phyloP scores from a whole-genome alignment of 257 asterid genomes.

The Rhazya stricta region DNA sequence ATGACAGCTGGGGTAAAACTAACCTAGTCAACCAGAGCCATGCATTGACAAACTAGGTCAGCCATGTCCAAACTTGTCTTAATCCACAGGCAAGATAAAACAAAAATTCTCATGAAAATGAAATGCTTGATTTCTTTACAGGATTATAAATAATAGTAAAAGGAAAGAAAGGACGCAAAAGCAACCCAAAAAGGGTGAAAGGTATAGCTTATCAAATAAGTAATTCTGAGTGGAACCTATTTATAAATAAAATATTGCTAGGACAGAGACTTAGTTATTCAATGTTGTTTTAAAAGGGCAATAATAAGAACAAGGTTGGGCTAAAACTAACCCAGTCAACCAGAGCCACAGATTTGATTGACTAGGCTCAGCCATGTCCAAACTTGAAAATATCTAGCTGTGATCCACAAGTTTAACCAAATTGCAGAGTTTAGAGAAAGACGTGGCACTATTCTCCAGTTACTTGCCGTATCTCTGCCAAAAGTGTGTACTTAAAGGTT shows the following conservation, averaged over 20 bases:
- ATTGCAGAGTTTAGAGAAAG: not conserved
- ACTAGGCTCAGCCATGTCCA: not conserved
- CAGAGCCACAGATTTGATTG: not conserved
- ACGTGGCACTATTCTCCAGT: not conserved
- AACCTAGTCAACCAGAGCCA: not conserved
- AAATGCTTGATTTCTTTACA: not conserved
- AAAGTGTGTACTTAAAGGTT: not conserved
- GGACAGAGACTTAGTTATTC: not conserved
- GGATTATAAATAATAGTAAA: not conserved
- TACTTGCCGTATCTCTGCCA: not conserved
- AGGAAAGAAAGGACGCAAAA: not conserved
- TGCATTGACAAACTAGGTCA: not conserved
- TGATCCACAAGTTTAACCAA: not conserved
- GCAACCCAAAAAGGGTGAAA: not conserved
- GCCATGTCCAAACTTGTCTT: no score
- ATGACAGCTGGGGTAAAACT: not conserved
- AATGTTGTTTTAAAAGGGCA: not conserved
- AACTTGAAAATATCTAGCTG: not conserved
- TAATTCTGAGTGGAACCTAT: not conserved
- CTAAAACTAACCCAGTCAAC: not conserved
- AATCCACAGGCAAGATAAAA: constrained; percentile 6
- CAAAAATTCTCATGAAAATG: not conserved
- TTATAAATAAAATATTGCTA: not conserved
- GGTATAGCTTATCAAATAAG: not conserved
- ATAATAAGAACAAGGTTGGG: not conserved